Conservation (phyloP, 2,329 filamentous ascomycete genomes). For the Alternaria sp. region DNA sequence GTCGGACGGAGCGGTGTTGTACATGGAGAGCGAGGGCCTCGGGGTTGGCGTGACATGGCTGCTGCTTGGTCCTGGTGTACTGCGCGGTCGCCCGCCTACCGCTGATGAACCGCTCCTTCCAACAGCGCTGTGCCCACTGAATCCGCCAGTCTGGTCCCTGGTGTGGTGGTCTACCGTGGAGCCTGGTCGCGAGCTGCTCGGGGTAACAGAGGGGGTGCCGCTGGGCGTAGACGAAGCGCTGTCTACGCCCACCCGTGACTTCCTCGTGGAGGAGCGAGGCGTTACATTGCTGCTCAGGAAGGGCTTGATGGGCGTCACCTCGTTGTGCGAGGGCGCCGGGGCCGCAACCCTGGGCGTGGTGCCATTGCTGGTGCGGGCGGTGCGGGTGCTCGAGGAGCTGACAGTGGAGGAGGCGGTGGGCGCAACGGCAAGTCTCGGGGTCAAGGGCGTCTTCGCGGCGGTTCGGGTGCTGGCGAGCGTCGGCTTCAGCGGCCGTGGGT, state of each 20-base stretch:
- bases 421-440: slow-evolving; percentile 62
- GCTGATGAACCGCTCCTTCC: slow-evolving; percentile 26
- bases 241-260: slow-evolving; percentile 67
- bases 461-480: slow-evolving; percentile 68
- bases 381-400: slow-evolving; percentile 40
- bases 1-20: slow-evolving; percentile 37
- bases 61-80: slow-evolving; percentile 40
- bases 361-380: slow-evolving; percentile 34
- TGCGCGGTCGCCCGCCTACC: slow-evolving; percentile 44
- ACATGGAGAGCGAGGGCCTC: slow-evolving; percentile 30
- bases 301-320: slow-evolving; percentile 60
- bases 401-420: slow-evolving; percentile 30
- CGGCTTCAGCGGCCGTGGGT: slow-evolving; percentile 69
- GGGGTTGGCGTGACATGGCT: slow-evolving; percentile 29
- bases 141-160: slow-evolving; percentile 36
- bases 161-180: slow-evolving; percentile 37
- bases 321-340: slow-evolving; percentile 52
- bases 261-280: slow-evolving; percentile 77
- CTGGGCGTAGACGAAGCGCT: slow-evolving; percentile 71
- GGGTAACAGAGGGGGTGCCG: slow-evolving; percentile 60
- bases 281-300: slow-evolving; percentile 74
- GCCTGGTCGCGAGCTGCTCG: slow-evolving; percentile 42
- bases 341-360: slow-evolving; percentile 41
- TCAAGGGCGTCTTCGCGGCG: slow-evolving; percentile 60
- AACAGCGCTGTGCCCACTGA: slow-evolving; percentile 30